A percentile compares a stretch with the other conserved stretches of the same genome.
phyloP scores from a whole-genome alignment of 2,329 filamentous ascomycete species.

The Acephala macrosclerotiorum region DNA sequence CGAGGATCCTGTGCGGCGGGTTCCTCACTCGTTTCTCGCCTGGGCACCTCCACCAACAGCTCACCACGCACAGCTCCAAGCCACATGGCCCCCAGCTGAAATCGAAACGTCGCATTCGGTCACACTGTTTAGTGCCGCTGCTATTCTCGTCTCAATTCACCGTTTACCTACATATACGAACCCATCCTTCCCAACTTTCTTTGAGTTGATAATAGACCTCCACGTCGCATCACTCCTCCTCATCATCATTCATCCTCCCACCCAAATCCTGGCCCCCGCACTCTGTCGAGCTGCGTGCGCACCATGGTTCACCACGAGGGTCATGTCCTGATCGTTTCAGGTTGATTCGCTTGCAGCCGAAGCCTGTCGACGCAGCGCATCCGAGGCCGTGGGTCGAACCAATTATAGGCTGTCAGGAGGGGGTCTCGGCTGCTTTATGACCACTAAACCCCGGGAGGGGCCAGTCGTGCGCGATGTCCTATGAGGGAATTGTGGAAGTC shows the following conservation, averaged over 20 bases:
- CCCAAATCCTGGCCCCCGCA: not conserved
- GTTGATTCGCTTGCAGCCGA: constrained; percentile 10
- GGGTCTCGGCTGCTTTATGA: not conserved
- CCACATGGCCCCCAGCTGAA: not conserved
- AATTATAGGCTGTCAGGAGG: not conserved
- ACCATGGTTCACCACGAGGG: not conserved
- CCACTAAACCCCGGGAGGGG: too few species aligned
- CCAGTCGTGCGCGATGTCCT: too few species aligned
- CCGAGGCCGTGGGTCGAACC: not conserved
- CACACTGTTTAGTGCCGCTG: too few species aligned
- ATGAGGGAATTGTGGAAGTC: too few species aligned
- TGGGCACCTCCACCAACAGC: not conserved
- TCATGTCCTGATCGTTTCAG: not conserved
- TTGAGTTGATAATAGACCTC: not conserved
- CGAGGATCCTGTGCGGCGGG: not conserved
- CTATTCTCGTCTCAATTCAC: too few species aligned
- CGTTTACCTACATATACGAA: too few species aligned
- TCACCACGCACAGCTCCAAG: not conserved
- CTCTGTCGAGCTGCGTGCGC: not conserved
- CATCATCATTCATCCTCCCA: not conserved
- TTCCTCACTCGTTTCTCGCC: not conserved
- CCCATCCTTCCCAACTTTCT: not conserved
- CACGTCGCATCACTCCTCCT: not conserved
- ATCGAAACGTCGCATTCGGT: too few species aligned
- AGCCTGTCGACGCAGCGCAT: not conserved